Evolutionary conservation across 352 stramenopile species (phyloP), one percentile per base, ranked within the genome.

Genomic region (Phytophthora foliorum): DNA sequence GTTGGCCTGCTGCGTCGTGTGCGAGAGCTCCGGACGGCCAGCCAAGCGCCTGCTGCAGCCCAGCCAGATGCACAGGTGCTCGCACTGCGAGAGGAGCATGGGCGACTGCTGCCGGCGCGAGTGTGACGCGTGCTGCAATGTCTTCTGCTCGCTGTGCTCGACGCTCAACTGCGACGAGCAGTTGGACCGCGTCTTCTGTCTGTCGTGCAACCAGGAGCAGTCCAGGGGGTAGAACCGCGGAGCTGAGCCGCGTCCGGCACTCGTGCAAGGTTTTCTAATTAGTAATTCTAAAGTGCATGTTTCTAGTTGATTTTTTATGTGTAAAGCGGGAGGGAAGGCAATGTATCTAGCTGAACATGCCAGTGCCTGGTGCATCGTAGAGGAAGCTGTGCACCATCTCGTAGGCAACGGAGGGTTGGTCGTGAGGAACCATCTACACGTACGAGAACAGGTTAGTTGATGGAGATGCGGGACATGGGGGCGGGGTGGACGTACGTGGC

Each of bases 101-200:
- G 85, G 82, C 10, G 46, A 65, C 42, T 93, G 87, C 78, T 95
- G 85, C 61, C 41, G 57, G 2, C 80, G 74, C 39, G 81, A 91
- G 41, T 95, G 87, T 60, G 73, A 83, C 32, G 61, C 65, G 44
- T 95, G 87, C 69, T 55, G 60, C 48, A 60, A 59, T 19, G 57
- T 69, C 21, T 95, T 95, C 54, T 95, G 87, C 73, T 87, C 80
- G 36, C 69, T 87, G n/a, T 95, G 87, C 81, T 91, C 87, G 61
- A 95, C 87, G 21, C 82, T 95, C 64, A 91, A 93, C 79, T 95
- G 85, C 49, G 87, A 94, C 58, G 80, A 91, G 61, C 78, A 89
- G 59, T 90, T 91, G 48, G 87, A 94, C 62, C 87, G 87, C 54
- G 69, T 91, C 41, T 91, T 94, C 52, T 94, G 87, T 70, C 72